Evolutionary conservation across 2,329 filamentous ascomycete genomes (phyloP).

Genomic region (Sarocladium brachiariae): DNA sequence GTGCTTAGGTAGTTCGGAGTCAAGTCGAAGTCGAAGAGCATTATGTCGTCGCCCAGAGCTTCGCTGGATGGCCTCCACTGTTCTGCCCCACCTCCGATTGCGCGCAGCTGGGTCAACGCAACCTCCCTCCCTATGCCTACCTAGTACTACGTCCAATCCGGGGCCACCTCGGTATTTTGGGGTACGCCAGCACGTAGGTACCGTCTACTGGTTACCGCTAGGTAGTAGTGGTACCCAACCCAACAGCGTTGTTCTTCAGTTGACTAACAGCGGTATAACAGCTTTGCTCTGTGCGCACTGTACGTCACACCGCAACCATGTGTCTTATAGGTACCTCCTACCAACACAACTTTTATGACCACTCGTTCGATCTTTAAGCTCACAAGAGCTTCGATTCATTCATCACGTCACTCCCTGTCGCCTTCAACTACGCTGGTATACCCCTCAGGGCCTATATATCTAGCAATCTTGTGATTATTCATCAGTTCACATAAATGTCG

Average conservation of each 20-base stretch:
- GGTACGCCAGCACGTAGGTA: no score
- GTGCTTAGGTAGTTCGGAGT: not conserved
- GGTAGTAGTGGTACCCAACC: no score
- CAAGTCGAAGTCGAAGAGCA: not conserved
- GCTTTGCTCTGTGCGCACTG: constrained; percentile 2
- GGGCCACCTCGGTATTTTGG: constrained; percentile 9
- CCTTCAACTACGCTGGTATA: not conserved
- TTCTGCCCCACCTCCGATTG: not conserved
- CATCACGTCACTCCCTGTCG: not conserved
- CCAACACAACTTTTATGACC: not conserved
- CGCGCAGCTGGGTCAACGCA: no score
- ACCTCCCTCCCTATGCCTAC: no score
- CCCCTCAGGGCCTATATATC: no score
- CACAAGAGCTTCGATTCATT: not conserved
- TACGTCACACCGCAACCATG: not conserved
- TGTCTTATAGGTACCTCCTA: not conserved
- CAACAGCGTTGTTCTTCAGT: no score
- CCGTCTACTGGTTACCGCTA: no score
- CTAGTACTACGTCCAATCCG: no score
- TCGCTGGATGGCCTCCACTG: constrained; percentile 2
- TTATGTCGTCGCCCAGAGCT: not conserved
- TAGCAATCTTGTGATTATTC: no score
- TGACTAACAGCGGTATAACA: not conserved
- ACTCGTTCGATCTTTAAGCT: not conserved
- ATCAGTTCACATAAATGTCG: constrained; percentile 60